Base-by-base conservation (phyloP, 345 rosid genomes). In the Geranium rotundifolium region DNA sequence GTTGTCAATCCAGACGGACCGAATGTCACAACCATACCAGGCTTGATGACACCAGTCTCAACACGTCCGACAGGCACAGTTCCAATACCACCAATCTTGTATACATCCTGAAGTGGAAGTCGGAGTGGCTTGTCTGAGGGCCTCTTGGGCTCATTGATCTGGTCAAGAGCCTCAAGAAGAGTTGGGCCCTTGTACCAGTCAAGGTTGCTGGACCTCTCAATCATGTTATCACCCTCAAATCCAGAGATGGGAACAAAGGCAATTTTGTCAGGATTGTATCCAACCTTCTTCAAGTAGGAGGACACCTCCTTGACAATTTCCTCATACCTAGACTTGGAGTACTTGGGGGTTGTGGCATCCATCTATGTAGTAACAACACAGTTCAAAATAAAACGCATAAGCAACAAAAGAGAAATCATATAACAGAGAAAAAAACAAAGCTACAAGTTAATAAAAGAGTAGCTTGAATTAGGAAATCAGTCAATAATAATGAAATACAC, bases 71-170 rank as follows among this genome's bases (percentile, higher is more conserved):
- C 90, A 1, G 89, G 92, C 4, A 86, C 92, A 74, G 89, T 84
- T 77, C 89, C 90, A 72, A 84, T 86, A 31, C 90, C 93, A 60
- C 93, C 89, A 31, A 86, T 86, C 89, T 86, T 86, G 87, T 86
- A 86, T 6, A 87, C 88, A 66, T 85, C 90, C 80, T 87, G 90
- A 41, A 85, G 90, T 27, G 95, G 90, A 0, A 83, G 93, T 65
- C 89, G 90, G 4, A 88, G 92, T 39, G 96, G 92, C 82, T 86
- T 88, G 85, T 88, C 96, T 56, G 92, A 19, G 8, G 96, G 93
- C 67, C 96, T 84, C 84, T 86, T 89, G 52, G 96, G 87, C 76
- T 84, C 90, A 4, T 20, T 13, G 67, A 82, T 66, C 82, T 55
- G 54, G 79, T 84, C 87, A 58, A 84, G 87, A 17, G 87, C 84